phyloP scores from a whole-genome alignment of 2,329 filamentous ascomycete genomes.

The Coniella vitis region DNA sequence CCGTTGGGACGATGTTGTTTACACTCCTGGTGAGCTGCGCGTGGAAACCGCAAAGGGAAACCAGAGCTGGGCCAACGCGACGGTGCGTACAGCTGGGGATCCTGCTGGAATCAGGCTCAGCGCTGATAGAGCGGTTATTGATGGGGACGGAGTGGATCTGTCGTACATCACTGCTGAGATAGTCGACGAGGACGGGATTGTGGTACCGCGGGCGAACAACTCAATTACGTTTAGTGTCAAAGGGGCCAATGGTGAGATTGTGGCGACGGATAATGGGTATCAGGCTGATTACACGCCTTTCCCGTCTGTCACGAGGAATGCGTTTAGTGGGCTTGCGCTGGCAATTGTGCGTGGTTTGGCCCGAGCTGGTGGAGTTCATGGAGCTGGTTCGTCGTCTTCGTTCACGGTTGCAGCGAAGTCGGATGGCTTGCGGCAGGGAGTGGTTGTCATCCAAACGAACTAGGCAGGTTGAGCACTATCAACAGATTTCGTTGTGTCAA shows the following conservation, averaged over 20 bases:
- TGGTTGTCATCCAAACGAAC: background rate
- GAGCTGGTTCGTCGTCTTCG: background rate
- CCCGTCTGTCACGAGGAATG: slow-evolving; percentile 31
- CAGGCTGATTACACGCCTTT: slow-evolving; percentile 38
- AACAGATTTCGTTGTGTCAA: no score
- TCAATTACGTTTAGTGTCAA: slow-evolving; percentile 36
- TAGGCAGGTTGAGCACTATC: background rate
- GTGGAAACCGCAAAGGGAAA: slow-evolving; percentile 44
- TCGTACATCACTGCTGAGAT: slow-evolving; percentile 39
- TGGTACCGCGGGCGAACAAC: slow-evolving; percentile 36
- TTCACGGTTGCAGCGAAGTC: background rate
- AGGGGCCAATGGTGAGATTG: slow-evolving; percentile 35
- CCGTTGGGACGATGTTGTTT: slow-evolving; percentile 45
- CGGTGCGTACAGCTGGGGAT: slow-evolving; percentile 33
- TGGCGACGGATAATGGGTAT: slow-evolving; percentile 46
- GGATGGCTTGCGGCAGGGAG: background rate
- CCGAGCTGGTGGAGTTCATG: slow-evolving; percentile 21
- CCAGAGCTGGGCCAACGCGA: slow-evolving; percentile 36
- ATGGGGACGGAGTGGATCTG: slow-evolving; percentile 37
- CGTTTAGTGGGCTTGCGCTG: slow-evolving; percentile 34
- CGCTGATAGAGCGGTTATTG: slow-evolving; percentile 33
- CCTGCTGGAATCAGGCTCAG: slow-evolving; percentile 32
- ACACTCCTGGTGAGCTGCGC: slow-evolving; percentile 38
- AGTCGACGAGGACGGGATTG: slow-evolving; percentile 34
- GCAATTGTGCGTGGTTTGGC: slow-evolving; percentile 33